Base-by-base conservation (phyloP, 176 grass and related monocot genomes). In the Neostapfia colusana region DNA sequence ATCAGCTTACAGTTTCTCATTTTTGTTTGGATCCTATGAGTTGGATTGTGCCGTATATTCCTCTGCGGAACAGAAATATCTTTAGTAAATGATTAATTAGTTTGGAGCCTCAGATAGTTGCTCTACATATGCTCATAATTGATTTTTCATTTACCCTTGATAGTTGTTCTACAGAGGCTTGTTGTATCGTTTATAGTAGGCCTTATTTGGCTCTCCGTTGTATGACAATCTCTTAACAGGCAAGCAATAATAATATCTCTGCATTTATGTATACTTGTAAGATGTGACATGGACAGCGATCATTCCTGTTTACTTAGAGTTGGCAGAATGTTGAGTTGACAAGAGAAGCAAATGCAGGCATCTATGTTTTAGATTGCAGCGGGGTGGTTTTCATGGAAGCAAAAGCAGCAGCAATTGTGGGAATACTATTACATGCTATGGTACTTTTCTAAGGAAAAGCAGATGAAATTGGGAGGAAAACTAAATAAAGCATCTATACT, bases 11-110 rank as follows among this genome's bases (percentile, higher is more conserved):
- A 62, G 2, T 44, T 88, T 74, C 68, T 89, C 31, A 41, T 43
- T 87, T 90, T 82, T 89, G 23, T 79, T 53, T 53, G 65, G 72
- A 83, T 81, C 26, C 74, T 40, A 88, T 12, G 21, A 61, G 76
- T 73, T 60, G 59, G 31, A 61, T 26, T 77, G 23, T 80, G 56
- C n/a, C 85, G 89, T 88, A 84, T 85, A 84, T 88, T 67, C 73
- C 21, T 87, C 48, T 63, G 64, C 31, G 17, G 81, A 72, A 77
- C 72, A 81, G 58, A 23, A 34, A 45, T 71, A 73, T 83, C 76
- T 23, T 73, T 74, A 79, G 70, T 43, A 63, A 54, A 55, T 45
- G 55, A 68, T 66, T 75, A 76, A 49, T 73, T 64, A 86, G 81
- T 58, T 41, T 66, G 76, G 18, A 70, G 68, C 41, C 44, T 42